These are phyloP conservation scores for Magnusiomyces suaveolens DNA, from an alignment of 1,139 yeast species.

Conservation along the genomic window DNA sequence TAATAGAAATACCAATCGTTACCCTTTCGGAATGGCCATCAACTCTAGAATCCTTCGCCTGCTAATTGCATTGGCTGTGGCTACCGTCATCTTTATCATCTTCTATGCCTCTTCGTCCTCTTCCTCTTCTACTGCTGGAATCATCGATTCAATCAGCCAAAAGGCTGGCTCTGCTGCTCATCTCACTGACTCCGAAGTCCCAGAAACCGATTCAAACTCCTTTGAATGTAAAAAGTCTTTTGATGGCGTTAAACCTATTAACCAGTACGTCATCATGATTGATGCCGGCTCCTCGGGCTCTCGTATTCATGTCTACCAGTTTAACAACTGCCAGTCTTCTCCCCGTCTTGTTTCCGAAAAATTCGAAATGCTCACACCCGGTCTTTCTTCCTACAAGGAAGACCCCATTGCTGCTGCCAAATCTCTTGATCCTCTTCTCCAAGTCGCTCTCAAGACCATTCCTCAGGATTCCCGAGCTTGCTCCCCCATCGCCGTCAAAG, in stretches of 20 bases:
- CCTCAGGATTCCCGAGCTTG: slow-evolving; percentile 60
- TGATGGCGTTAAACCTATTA: slow-evolving; percentile 32
- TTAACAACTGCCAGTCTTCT: slow-evolving; percentile 66
- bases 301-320: slow-evolving; percentile 81
- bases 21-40: neutral
- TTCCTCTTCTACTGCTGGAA: neutral
- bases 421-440: slow-evolving; percentile 68
- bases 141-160: neutral
- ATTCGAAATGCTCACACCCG: slow-evolving; percentile 79
- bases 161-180: neutral
- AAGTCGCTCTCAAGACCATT: slow-evolving; percentile 59
- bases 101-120: neutral
- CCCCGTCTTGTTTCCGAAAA: slow-evolving; percentile 63
- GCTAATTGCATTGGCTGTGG: neutral
- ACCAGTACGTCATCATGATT: slow-evolving; percentile 66
- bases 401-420: slow-evolving; percentile 72
- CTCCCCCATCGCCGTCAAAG: slow-evolving; percentile 87
- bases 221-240: slow-evolving; percentile 28
- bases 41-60: slow-evolving; percentile 1
- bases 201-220: slow-evolving; percentile 9
- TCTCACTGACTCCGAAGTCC: neutral
- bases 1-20: neutral
- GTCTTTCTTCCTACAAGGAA: slow-evolving; percentile 72
- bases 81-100: neutral
- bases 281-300: slow-evolving; percentile 96